Conservation (phyloP, 495 filamentous ascomycete species). For the Corynascus novoguineensis region DNA sequence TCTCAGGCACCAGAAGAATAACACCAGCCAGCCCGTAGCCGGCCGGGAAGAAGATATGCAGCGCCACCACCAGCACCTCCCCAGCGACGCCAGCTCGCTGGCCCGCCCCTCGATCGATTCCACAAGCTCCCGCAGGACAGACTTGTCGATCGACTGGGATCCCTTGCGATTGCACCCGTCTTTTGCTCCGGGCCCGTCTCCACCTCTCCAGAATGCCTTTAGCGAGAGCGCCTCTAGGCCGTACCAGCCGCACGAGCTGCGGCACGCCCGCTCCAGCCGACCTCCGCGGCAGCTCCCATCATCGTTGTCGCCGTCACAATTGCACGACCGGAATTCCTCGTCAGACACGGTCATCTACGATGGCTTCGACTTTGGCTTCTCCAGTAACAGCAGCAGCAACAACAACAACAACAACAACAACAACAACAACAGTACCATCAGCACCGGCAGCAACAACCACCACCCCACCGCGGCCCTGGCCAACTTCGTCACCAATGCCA, state of each 20-base stretch:
- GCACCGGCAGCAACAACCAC: no score
- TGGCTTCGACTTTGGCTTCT: conserved; percentile 36
- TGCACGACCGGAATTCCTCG: conserved; percentile 2
- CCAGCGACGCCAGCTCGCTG: conserved; percentile 27
- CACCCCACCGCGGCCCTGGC: no score
- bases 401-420: no score
- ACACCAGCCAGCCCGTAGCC: background rate
- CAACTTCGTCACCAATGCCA: background rate
- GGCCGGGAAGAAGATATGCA: conserved; percentile 13
- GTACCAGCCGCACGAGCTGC: conserved; percentile 22
- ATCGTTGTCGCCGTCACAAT: no score
- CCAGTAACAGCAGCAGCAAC: background rate
- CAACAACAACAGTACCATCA: background rate
- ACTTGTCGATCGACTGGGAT: conserved; percentile 30
- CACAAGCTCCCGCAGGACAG: conserved; percentile 14
- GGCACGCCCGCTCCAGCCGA: conserved; percentile 21
- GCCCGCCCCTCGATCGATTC: conserved; percentile 28
- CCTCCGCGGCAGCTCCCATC: conserved; percentile 7
- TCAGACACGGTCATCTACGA: conserved; percentile 29
- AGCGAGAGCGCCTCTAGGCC: conserved; percentile 7
- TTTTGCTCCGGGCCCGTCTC: conserved; percentile 13
- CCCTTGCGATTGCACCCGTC: conserved; percentile 31
- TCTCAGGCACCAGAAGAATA: conserved; percentile 13
- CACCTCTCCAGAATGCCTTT: conserved; percentile 13
- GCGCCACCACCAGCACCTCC: conserved; percentile 10